Percentiles rank a stretch among this genome's conserved stretches.
These are phyloP conservation scores for Alternaria panax DNA, from an alignment of 2,329 filamentous ascomycete species.

Conservation along the genomic window DNA sequence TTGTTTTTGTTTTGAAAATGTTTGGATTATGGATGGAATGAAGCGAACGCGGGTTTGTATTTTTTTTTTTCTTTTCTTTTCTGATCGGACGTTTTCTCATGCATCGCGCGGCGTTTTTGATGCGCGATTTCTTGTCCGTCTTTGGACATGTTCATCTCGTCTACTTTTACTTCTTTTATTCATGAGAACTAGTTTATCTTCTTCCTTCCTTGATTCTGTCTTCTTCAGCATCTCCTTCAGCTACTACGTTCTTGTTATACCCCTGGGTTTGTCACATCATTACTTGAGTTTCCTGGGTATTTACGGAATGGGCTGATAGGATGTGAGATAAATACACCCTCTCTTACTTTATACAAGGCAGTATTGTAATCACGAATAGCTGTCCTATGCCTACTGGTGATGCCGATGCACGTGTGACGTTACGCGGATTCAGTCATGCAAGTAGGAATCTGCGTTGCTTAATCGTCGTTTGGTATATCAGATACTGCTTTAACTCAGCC, in stretches of 20 bases:
- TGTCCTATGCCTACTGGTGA: neutral
- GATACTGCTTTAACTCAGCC: conserved; percentile 20
- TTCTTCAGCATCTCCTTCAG: neutral
- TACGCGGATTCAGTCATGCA: neutral
- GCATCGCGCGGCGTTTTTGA: conserved; percentile 3
- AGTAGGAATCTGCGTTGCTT: neutral
- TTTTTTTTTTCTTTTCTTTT: neutral
- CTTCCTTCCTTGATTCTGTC: conserved; percentile 1
- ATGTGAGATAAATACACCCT: conserved; percentile 23
- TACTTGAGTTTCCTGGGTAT: neutral
- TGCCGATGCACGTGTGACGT: neutral
- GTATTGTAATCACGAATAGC: neutral
- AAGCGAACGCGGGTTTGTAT: neutral
- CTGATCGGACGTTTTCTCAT: no score
- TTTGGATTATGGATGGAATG: neutral
- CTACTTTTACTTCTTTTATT: neutral
- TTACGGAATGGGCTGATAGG: neutral
- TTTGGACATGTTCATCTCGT: neutral
- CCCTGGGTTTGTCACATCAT: conserved; percentile 5
- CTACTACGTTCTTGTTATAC: conserved; percentile 8
- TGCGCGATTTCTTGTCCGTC: neutral
- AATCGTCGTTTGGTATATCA: conserved; percentile 11
- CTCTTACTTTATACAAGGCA: conserved; percentile 1
- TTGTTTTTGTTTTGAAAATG: neutral
- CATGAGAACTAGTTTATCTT: neutral